Evolutionary conservation across 2,329 filamentous ascomycete species (phyloP).

Genomic region (Calonectria ilicicola): DNA sequence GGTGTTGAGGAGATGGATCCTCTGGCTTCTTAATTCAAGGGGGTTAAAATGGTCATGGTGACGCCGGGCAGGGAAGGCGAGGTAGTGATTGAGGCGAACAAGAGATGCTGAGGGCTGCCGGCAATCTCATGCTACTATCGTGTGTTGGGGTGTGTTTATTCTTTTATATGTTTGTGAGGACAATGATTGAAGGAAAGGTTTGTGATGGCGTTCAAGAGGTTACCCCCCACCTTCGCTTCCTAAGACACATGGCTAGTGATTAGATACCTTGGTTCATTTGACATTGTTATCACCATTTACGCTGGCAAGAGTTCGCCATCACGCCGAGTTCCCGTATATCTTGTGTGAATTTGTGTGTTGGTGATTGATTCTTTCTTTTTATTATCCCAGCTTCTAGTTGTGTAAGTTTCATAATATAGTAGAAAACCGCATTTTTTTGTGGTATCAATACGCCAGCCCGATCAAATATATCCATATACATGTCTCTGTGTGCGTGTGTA

Average conservation of each 20-base stretch:
- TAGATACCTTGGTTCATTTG: constrained; percentile 50
- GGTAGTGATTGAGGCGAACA: constrained; percentile 3
- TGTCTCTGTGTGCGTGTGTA: background rate
- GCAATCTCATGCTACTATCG: constrained; percentile 18
- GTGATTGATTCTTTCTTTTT: background rate
- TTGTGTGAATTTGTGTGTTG: background rate
- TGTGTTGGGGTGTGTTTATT: constrained; percentile 23
- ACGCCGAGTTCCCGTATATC: too few species aligned
- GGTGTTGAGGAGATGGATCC: constrained; percentile 78
- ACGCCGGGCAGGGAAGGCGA: constrained; percentile 6
- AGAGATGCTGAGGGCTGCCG: constrained; percentile 20
- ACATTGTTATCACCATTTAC: constrained; percentile 28
- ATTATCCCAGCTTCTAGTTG: constrained; percentile 1
- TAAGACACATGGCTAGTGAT: constrained; percentile 50
- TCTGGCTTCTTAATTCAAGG: constrained; percentile 51
- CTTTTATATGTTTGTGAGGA: constrained; percentile 20
- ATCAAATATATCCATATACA: background rate
- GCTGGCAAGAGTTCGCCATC: background rate
- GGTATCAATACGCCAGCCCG: constrained; percentile 10
- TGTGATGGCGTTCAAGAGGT: constrained; percentile 45
- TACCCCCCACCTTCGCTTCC: constrained; percentile 48
- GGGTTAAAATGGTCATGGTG: background rate
- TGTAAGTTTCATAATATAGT: background rate
- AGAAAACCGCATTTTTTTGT: background rate
- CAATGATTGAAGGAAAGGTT: constrained; percentile 36